Evolutionary conservation across 805 yeast species (phyloP).

Genomic region (Nakazawaea anatomiae): DNA sequence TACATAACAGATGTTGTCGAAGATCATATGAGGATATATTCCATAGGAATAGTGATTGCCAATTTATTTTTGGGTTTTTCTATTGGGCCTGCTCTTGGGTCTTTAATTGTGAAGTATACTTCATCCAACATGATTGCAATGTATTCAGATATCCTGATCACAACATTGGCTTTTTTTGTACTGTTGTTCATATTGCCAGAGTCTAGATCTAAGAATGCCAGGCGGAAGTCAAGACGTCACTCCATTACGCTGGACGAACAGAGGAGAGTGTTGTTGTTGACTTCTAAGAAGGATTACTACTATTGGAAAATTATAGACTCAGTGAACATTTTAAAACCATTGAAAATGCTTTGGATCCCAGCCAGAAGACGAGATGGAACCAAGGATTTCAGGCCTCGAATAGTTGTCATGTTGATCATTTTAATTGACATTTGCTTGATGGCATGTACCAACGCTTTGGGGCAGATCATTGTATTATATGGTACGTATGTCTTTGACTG

Average conservation of each 20-base stretch:
- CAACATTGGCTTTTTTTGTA: conserved; percentile 28
- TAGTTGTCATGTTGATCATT: conserved; percentile 44
- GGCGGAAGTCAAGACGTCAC: conserved; percentile 42
- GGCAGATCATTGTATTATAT: conserved; percentile 41
- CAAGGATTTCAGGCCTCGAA: conserved; percentile 28
- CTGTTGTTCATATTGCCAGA: conserved; percentile 46
- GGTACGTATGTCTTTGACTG: conserved; percentile 49
- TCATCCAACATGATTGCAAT: conserved; percentile 25
- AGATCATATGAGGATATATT: conserved; percentile 49
- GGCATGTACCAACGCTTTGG: conserved; percentile 33
- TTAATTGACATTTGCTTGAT: conserved; percentile 37
- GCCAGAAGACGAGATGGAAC: conserved; percentile 22
- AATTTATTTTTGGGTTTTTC: conserved; percentile 55
- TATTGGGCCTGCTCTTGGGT: conserved; percentile 59
- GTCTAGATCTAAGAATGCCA: conserved; percentile 52
- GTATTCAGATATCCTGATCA: conserved; percentile 20
- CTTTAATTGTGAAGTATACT: conserved; percentile 25
- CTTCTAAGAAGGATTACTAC: conserved; percentile 4
- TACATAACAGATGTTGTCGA: conserved; percentile 73
- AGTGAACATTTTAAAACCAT: conserved; percentile 35
- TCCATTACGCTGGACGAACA: conserved; percentile 9
- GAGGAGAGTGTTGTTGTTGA: background rate
- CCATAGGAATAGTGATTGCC: conserved; percentile 56
- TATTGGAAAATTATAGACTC: background rate
- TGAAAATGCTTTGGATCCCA: conserved; percentile 51